A percentile compares a stretch with the other conserved stretches of the same genome.
phyloP scores from a whole-genome alignment of 2,329 filamentous ascomycete genomes.

The Pyrenophora graminea region DNA sequence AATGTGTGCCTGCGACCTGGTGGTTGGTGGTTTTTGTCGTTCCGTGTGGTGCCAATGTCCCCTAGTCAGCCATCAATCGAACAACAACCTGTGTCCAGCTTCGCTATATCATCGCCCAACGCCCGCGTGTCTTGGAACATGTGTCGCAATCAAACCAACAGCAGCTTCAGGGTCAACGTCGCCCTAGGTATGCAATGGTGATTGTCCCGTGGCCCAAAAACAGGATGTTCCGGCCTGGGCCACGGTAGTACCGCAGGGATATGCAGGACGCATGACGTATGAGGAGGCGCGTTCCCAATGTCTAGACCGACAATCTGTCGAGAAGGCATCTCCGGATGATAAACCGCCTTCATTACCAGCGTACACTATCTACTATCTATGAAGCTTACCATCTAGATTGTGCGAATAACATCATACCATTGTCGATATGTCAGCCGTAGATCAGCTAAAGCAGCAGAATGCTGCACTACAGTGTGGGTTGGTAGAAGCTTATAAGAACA shows the following conservation, averaged over 20 bases:
- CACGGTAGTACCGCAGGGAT: conserved; percentile 19
- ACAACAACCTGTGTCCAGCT: neutral
- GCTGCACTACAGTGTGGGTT: conserved; percentile 47
- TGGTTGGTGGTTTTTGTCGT: neutral
- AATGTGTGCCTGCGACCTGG: too few relatives aligned
- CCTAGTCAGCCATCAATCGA: neutral
- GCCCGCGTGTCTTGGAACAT: neutral
- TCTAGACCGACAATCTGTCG: conserved; percentile 9
- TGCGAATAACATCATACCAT: neutral
- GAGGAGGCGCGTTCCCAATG: conserved; percentile 16
- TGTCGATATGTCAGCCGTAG: conserved; percentile 40
- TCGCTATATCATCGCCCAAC: neutral
- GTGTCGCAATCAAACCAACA: neutral
- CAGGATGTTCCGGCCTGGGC: conserved; percentile 23
- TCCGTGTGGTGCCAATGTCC: neutral
- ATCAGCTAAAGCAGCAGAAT: conserved; percentile 50
- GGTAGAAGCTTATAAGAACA: neutral
- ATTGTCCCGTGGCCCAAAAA: conserved; percentile 24
- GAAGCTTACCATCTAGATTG: too few relatives aligned
- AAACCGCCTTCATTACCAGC: too few relatives aligned
- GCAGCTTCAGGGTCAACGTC: conserved; percentile 12
- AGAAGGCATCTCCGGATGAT: too few relatives aligned
- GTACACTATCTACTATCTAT: too few relatives aligned
- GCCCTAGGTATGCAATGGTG: conserved; percentile 12
- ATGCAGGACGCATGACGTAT: conserved; percentile 22